phyloP scores from a whole-genome alignment of 1,139 yeast species.

The Ashbya aceris region DNA sequence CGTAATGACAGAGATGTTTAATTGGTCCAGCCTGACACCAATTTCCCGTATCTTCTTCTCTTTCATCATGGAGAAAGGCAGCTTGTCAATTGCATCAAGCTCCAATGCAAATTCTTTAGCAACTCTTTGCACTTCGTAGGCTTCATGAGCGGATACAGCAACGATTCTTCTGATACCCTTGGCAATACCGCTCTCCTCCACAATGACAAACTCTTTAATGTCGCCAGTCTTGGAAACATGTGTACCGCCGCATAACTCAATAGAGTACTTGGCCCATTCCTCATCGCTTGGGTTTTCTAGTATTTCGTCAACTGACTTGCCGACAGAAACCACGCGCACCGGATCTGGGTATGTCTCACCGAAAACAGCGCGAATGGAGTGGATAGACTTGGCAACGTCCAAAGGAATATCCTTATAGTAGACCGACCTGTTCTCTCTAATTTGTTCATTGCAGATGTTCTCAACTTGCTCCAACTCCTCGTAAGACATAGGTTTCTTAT shows the following conservation, averaged over 20 bases:
- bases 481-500: constrained; percentile 68
- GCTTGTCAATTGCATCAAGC: constrained; percentile 47
- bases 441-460: constrained; percentile 58
- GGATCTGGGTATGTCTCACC: constrained; percentile 99
- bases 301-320: constrained; percentile 78
- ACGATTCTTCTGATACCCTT: constrained; percentile 97
- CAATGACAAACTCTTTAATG: constrained; percentile 77
- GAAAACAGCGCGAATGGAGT: constrained; percentile 91
- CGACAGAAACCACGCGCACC: constrained; percentile 94
- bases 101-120: constrained; percentile 62
- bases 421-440: constrained; percentile 61
- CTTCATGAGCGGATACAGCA: constrained; percentile 89
- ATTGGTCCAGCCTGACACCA: constrained; percentile 75
- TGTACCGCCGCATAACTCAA: constrained; percentile 99
- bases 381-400: constrained; percentile 58
- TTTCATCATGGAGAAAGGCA: constrained; percentile 59
- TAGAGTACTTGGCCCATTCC: constrained; percentile 69
- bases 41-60: constrained; percentile 74
- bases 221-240: constrained; percentile 91
- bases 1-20: constrained; percentile 71
- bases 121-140: constrained; percentile 77
- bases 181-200: constrained; percentile 96
- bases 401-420: constrained; percentile 77
- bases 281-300: constrained; percentile 57
- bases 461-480: constrained; percentile 72